Evolutionary conservation across 257 asterid species (phyloP).

Genomic region (Nicotiana sylvestris): DNA sequence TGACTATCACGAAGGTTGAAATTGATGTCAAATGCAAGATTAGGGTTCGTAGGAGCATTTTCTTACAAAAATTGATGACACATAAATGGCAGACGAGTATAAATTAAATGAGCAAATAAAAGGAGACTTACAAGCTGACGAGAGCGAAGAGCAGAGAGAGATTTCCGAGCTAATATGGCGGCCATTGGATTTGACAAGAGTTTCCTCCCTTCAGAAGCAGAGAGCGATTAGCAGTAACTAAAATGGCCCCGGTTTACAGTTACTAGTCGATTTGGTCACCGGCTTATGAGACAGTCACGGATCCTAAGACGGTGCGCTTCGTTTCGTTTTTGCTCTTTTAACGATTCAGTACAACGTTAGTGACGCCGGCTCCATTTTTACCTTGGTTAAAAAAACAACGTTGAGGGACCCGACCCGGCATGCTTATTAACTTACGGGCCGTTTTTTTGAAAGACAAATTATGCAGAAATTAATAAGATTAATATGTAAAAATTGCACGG

Average conservation of each 20-base stretch:
- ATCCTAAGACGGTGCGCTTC: too few relatives aligned
- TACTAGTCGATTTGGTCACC: neutral
- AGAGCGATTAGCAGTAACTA: neutral
- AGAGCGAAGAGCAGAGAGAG: slow-evolving; percentile 59
- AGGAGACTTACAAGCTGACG: slow-evolving; percentile 56
- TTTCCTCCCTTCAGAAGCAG: neutral
- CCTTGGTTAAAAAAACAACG: too few relatives aligned
- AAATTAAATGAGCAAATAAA: neutral
- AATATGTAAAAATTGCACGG: too few relatives aligned
- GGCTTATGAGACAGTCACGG: neutral
- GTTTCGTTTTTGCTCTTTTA: too few relatives aligned
- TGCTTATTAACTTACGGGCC: too few relatives aligned
- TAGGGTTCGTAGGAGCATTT: neutral
- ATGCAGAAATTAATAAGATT: too few relatives aligned
- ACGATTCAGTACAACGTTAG: too few relatives aligned
- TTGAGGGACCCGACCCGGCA: too few relatives aligned
- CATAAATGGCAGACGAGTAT: neutral
- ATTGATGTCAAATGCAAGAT: neutral
- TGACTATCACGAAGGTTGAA: neutral
- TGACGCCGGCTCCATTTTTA: too few relatives aligned
- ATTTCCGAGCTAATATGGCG: slow-evolving; percentile 68
- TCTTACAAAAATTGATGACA: neutral
- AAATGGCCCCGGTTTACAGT: neutral
- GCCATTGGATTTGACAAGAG: slow-evolving; percentile 39
- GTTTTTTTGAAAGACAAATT: too few relatives aligned